Evolutionary conservation across 208 protist species (phyloP), one percentile per base, ranked within the genome.

Genomic region (Trypanosoma melophagium): DNA sequence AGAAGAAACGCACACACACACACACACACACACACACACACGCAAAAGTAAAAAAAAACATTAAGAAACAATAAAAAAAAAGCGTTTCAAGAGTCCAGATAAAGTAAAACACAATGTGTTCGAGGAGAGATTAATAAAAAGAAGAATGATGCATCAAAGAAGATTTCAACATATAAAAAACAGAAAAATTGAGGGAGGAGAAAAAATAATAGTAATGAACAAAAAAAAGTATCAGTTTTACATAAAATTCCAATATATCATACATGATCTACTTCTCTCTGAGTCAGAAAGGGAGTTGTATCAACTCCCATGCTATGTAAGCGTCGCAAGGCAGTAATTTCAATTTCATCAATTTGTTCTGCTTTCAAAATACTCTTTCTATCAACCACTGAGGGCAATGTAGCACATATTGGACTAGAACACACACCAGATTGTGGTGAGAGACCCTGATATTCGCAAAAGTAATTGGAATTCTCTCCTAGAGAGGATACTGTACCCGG

Each of bases 261-360:
- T 61, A 60, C 53, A 54, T 69, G 45, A 47, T 49, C 9, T 5
- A 41, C 31, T 28, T 61, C 60, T 21, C 53, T 60, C 22, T 45
- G 24, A 7, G 60, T 62, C 14, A 78, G 14, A 68, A 84, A 84
- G 21, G 70, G 55, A 4, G 73, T 68, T 3, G 87, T 88, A 58
- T 93, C 87, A 8, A 86, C 84, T 21, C 84, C 86, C 16, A 95
- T 65, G 0, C 60, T 70, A 25, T 79, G 76, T 58, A 95, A 63
- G 22, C 85, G 71, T 58, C 74, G 69, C 44, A 91, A 78, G 45
- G 86, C 77, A 24, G 77, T 68, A 13, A 77, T 79, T 63, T 95
- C 87, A n/a, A 93, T 76, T 60, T 86, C 50, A 9, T 87, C 77
- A 45, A 95, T 73, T 61, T 95, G 74, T 42, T 95, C 87, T 4